Evolutionary conservation across 495 filamentous ascomycete species (phyloP).

Genomic region (Penicillium longicatenatum): DNA sequence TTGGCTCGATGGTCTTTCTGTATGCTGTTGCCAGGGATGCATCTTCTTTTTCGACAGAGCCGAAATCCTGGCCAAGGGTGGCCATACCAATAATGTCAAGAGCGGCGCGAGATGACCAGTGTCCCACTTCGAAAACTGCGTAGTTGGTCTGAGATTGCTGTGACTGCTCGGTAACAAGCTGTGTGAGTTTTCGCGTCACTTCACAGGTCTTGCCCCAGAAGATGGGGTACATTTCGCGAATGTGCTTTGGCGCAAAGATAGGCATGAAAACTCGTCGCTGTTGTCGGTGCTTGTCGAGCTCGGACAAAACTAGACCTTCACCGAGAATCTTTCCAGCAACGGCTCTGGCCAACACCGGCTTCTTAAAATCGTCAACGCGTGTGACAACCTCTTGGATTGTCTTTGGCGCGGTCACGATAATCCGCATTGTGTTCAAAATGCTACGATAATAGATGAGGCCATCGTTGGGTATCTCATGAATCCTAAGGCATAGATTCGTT

Average conservation of each 20-base stretch:
- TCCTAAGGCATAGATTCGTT: not conserved
- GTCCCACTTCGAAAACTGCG: not conserved
- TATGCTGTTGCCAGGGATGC: not conserved
- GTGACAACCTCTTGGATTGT: not conserved
- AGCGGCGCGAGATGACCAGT: conserved; percentile 4
- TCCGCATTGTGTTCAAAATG: not conserved
- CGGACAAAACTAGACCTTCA: not conserved
- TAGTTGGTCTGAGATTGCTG: not conserved
- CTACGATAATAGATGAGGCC: not conserved
- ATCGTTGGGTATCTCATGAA: not conserved
- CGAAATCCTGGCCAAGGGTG: conserved; percentile 1
- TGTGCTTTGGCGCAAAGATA: not conserved
- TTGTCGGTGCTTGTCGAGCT: conserved; percentile 1
- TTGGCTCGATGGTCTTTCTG: not conserved
- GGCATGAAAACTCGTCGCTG: conserved; percentile 1
- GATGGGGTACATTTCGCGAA: not conserved
- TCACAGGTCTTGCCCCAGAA: conserved; percentile 1
- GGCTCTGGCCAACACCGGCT: not conserved
- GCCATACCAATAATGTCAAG: conserved; percentile 5
- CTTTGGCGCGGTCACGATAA: not conserved
- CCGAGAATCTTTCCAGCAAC: not conserved
- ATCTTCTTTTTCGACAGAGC: not conserved
- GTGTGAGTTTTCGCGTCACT: not conserved
- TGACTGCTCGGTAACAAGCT: not conserved
- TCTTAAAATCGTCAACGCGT: not conserved